Percentiles rank a stretch among this genome's conserved stretches.
phyloP scores from a whole-genome alignment of 768 basidiomycete genomes.

The Boletus fagicola region DNA sequence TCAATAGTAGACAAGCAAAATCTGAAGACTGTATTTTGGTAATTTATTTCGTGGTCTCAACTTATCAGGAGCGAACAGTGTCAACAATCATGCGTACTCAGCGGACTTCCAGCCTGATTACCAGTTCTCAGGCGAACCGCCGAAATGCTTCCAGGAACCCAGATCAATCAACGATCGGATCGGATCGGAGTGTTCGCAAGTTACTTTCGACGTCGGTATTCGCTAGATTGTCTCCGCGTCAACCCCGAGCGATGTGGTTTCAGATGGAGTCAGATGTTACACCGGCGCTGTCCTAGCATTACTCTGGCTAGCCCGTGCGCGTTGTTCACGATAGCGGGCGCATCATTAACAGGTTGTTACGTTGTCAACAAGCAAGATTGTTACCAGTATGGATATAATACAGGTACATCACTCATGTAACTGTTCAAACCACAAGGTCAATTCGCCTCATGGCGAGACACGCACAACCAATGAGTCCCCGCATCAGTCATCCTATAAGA shows the following conservation, averaged over 20 bases:
- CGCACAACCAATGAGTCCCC: no score
- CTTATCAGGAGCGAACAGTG: not conserved
- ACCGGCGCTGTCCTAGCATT: no score
- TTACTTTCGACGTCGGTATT: not conserved
- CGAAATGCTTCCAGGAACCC: not conserved
- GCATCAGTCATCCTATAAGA: no score
- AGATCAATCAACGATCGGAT: not conserved
- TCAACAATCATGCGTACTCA: not conserved
- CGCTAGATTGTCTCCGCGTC: not conserved
- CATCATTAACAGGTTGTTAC: no score
- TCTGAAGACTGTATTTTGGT: no score
- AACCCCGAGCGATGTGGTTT: not conserved
- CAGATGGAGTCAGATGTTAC: not conserved
- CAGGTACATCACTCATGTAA: not conserved
- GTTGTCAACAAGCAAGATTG: not conserved
- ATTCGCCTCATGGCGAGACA: not conserved
- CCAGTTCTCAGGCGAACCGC: slow-evolving; percentile 1
- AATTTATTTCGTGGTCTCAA: not conserved
- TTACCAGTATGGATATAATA: not conserved
- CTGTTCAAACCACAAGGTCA: not conserved
- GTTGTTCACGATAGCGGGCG: not conserved
- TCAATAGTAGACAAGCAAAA: no score
- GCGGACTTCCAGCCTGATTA: not conserved
- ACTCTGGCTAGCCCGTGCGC: not conserved
- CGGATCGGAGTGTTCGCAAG: not conserved